Percentiles rank a stretch among this genome's conserved stretches.
phyloP scores from a whole-genome alignment of 1,284 basidiomycete genomes.

The Pisolithus thermaeus region DNA sequence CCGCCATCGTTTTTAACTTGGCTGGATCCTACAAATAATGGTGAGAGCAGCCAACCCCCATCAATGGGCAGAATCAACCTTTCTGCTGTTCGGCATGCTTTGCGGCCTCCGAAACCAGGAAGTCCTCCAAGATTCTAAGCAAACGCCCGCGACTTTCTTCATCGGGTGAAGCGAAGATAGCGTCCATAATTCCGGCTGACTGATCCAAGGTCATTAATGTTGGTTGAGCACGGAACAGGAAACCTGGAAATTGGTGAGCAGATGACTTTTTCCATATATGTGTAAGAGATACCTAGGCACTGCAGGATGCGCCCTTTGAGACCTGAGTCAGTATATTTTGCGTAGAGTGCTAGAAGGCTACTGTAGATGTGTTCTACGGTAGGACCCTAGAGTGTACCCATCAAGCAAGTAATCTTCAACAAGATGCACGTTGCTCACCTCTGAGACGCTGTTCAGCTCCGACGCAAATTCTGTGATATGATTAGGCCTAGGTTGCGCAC shows the following conservation, averaged over 20 bases:
- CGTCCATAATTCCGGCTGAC: slow-evolving; percentile 85
- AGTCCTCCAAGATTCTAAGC: slow-evolving; percentile 87
- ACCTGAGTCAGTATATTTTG: slow-evolving; percentile 48
- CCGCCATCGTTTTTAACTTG: slow-evolving; percentile 42
- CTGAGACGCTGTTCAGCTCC: slow-evolving; percentile 58
- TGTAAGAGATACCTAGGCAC: slow-evolving; percentile 61
- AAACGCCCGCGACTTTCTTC: slow-evolving; percentile 70
- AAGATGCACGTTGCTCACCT: slow-evolving; percentile 32
- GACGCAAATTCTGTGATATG: slow-evolving; percentile 39
- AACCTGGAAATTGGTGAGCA: slow-evolving; percentile 44
- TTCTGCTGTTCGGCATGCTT: slow-evolving; percentile 69
- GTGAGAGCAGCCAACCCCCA: background rate
- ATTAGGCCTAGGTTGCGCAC: background rate
- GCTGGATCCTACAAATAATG: slow-evolving; percentile 23
- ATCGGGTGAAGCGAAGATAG: slow-evolving; percentile 69
- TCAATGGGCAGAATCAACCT: slow-evolving; percentile 31
- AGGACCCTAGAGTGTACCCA: slow-evolving; percentile 42
- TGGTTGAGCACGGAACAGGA: slow-evolving; percentile 89
- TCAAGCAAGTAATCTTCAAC: background rate
- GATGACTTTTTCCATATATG: background rate
- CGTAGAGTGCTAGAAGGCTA: slow-evolving; percentile 65
- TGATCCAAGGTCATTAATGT: slow-evolving; percentile 77
- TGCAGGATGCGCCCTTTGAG: slow-evolving; percentile 67
- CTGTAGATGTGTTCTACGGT: slow-evolving; percentile 81
- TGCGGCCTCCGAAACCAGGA: slow-evolving; percentile 73